phyloP scores from a whole-genome alignment of 371 early-diverging fungal species.

The Mortierella sp. region DNA sequence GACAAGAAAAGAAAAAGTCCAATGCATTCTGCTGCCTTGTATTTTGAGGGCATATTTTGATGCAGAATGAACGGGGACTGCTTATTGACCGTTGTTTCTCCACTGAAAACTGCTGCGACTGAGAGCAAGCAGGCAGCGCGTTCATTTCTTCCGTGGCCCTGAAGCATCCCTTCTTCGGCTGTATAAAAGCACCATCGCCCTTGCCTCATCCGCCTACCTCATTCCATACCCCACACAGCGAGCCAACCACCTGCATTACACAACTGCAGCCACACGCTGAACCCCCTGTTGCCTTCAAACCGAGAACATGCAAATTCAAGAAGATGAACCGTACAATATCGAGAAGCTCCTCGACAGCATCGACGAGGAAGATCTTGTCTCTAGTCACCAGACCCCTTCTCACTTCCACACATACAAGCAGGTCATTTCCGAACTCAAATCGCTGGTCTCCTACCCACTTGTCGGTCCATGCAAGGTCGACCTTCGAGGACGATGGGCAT shows the following conservation, averaged over 20 bases:
- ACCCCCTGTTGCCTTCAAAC: no score
- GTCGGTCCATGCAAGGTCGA: slow-evolving; percentile 31
- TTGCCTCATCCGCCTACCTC: no score
- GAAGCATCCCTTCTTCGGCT: no score
- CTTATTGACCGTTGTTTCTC: slow-evolving; percentile 6
- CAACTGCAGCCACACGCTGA: no score
- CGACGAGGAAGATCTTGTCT: slow-evolving; percentile 1
- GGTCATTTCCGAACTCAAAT: slow-evolving; percentile 29
- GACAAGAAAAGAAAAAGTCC: slow-evolving; percentile 6
- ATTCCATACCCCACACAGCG: no score
- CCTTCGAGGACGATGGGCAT: slow-evolving; percentile 20
- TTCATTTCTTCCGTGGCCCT: no score
- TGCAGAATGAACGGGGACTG: no score
- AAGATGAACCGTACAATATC: no score
- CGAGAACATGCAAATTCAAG: slow-evolving; percentile 10
- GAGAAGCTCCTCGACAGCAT: slow-evolving; percentile 32
- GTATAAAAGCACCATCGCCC: no score
- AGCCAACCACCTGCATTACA: no score
- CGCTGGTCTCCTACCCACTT: slow-evolving; percentile 13
- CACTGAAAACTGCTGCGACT: slow-evolving; percentile 11
- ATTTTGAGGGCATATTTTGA: not conserved
- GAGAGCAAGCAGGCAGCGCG: no score
- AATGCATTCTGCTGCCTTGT: slow-evolving; percentile 5
- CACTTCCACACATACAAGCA: slow-evolving; percentile 25
- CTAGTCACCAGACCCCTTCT: slow-evolving; percentile 30